Evolutionary conservation across 176 grass and related monocot genomes (phyloP), one percentile per base, ranked within the genome.

Genomic region (Oryza australiensis): DNA sequence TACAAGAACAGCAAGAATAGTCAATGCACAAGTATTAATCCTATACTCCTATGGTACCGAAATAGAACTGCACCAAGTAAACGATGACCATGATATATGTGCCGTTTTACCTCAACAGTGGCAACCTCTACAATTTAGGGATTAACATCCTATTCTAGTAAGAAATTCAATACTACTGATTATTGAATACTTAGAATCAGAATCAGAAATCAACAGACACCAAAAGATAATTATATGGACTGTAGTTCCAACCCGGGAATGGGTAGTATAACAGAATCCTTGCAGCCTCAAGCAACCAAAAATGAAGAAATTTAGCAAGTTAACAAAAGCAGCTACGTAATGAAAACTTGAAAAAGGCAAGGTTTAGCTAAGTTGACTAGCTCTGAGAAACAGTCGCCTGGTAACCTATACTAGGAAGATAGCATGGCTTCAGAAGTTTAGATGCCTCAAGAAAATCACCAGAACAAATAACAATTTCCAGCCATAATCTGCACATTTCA

Each of bases 241-340:
- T 16, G 15, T 55, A 16, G 2, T 81, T 70, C 26, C 5, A 26
- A 30, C 12, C 34, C 33, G 3, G 34, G 12, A 40, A 45, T 18
- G 15, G 33, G 22, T 5, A 29, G 51, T 26, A 68, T 55, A 27
- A 37, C n/a, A 80, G 66, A 53, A 79, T 70, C 16, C 91, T 24
- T 84, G 69, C 35, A 43, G 9, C 27, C 9, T 60, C 5, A 64
- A 82, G 32, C 18, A 63, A 2, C 68, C 2, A 40, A 59, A 32
- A 40, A 51, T 20, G 7, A 7, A 18, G 2, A 32, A 68, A 27
- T 81, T 3, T 34, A 41, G 0, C 26, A 82, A 64, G 15, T 22
- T 15, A 32, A 5, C 32, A 18, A 32, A 15, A 67, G 7, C 51
- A 72, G 72, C 37, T 24, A 32, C 64, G 27, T 34, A 37, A 64